A percentile compares a stretch with the other conserved stretches of the same genome.
Evolutionary conservation across 78 protist genomes (phyloP).

Genomic region (Planoprotostelium fungivorum): DNA sequence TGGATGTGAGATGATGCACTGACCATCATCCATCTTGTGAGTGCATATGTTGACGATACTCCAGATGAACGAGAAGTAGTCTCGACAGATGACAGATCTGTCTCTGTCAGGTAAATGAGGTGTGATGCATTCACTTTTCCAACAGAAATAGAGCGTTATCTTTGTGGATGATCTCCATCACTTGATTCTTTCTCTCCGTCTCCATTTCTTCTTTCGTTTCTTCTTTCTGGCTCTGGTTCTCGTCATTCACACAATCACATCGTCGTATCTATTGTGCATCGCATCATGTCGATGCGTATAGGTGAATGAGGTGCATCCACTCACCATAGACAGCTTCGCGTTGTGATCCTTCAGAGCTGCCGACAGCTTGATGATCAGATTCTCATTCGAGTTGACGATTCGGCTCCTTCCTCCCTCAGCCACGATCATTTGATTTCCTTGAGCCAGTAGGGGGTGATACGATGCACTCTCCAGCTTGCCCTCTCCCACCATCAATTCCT

Average conservation of each 20-base stretch:
- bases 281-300: too few species aligned
- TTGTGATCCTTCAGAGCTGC: not conserved
- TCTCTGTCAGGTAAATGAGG: not conserved
- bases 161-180: not conserved
- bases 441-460: not conserved
- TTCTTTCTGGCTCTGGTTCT: not conserved
- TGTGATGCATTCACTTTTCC: not conserved
- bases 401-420: not conserved
- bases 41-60: not conserved
- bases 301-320: too few species aligned
- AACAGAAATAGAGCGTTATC: not conserved
- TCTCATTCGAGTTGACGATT: not conserved
- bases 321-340: too few species aligned
- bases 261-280: too few species aligned
- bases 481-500: too few species aligned
- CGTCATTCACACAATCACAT: too few species aligned
- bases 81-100: not conserved
- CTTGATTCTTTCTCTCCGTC: not conserved
- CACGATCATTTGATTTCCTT: too few species aligned
- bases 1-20: not conserved
- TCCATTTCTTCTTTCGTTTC: not conserved
- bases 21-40: not conserved
- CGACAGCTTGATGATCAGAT: not conserved
- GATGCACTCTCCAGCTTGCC: not conserved
- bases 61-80: not conserved